These are phyloP conservation scores for Cyclotella distinguenda DNA, from an alignment of 108 stramenopile species.

Conservation along the genomic window DNA sequence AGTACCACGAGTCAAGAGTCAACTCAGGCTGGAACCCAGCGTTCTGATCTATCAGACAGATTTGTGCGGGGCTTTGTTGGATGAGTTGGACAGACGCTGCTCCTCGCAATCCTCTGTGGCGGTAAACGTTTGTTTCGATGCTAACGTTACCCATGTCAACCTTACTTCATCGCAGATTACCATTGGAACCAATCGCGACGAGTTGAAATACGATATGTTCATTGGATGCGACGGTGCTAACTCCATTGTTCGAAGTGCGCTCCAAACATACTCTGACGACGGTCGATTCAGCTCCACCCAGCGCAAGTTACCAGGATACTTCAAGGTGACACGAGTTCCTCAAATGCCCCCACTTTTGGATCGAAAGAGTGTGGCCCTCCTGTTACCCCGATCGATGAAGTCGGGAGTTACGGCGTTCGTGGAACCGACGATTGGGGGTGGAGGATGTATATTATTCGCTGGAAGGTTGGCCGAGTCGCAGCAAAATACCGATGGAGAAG, in stretches of 20 bases:
- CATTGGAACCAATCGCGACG: constrained; percentile 4
- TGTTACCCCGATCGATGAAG: constrained; percentile 54
- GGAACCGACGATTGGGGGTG: constrained; percentile 56
- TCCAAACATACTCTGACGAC: constrained; percentile 23
- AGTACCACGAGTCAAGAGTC: no score
- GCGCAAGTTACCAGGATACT: constrained; percentile 50
- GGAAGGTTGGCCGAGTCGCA: constrained; percentile 30
- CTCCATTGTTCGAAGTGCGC: constrained; percentile 55
- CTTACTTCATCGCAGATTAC: constrained; percentile 6
- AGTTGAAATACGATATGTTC: constrained; percentile 55
- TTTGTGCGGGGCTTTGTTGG: constrained; percentile 60
- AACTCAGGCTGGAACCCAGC: constrained; percentile 61
- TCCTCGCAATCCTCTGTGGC: background rate
- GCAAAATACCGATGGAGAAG: background rate
- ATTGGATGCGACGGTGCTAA: constrained; percentile 80
- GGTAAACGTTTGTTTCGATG: constrained; percentile 34
- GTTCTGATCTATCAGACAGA: constrained; percentile 78
- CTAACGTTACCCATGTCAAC: constrained; percentile 32
- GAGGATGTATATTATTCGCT: constrained; percentile 73
- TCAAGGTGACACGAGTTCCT: constrained; percentile 61
- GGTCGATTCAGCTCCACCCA: constrained; percentile 32
- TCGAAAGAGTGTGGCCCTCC: constrained; percentile 55
- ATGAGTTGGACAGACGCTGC: constrained; percentile 55
- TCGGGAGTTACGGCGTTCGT: constrained; percentile 60
- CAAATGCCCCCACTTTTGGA: constrained; percentile 55